Conservation (phyloP, 2,329 filamentous ascomycete species). For the Pseudocercospora macadamiae region DNA sequence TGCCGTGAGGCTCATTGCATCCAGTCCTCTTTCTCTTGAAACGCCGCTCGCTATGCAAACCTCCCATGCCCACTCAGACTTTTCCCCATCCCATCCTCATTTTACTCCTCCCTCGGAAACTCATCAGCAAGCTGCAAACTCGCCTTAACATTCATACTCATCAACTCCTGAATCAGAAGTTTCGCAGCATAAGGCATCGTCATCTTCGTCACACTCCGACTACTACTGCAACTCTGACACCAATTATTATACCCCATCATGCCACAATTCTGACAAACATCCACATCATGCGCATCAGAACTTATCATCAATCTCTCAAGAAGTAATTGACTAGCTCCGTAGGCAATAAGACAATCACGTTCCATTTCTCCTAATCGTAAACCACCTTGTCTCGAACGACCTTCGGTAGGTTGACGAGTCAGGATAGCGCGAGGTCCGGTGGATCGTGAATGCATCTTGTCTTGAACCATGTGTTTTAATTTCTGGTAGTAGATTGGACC, state of each 20-base stretch:
- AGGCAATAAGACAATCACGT: slow-evolving; percentile 95
- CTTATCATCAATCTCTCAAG: slow-evolving; percentile 93
- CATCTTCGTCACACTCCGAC: slow-evolving; percentile 84
- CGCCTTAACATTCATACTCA: slow-evolving; percentile 99
- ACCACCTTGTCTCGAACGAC: slow-evolving; percentile 88
- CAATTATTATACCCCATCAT: slow-evolving; percentile 95
- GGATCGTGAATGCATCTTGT: slow-evolving; percentile 97
- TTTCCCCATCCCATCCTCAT: background rate
- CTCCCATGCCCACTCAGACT: background rate
- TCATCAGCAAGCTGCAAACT: slow-evolving; percentile 89
- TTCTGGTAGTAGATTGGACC: slow-evolving; percentile 99
- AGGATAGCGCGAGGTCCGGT: slow-evolving; percentile 88
- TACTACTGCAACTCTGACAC: slow-evolving; percentile 90
- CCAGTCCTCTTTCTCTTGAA: background rate
- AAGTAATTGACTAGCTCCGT: slow-evolving; percentile 89
- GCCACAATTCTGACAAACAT: slow-evolving; percentile 91
- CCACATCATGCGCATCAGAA: slow-evolving; percentile 85
- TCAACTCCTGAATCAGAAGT: slow-evolving; percentile 89
- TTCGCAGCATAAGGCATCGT: slow-evolving; percentile 98
- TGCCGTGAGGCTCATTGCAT: background rate
- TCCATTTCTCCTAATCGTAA: slow-evolving; percentile 97
- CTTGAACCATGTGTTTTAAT: slow-evolving; percentile 99
- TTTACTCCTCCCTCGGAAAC: slow-evolving; percentile 62
- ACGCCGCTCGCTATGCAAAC: slow-evolving; percentile 21
- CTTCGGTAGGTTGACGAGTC: slow-evolving; percentile 94